A percentile compares a stretch with the other conserved stretches of the same genome.
Conservation (phyloP, 768 basidiomycete species). For the Leccinellum rugosiceps region DNA sequence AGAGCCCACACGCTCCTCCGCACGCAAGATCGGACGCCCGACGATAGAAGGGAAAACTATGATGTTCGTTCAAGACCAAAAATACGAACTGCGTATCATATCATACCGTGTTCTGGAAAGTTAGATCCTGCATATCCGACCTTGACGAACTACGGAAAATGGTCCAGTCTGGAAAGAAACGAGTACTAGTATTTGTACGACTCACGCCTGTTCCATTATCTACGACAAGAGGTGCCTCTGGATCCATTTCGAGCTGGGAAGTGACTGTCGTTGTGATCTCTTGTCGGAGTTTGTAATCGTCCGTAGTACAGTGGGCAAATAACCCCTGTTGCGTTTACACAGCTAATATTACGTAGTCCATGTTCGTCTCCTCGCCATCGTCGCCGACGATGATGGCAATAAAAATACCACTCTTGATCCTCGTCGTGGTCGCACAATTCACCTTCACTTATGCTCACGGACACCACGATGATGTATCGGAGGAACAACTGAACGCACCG, state of each 20-base stretch:
- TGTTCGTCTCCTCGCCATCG: not conserved
- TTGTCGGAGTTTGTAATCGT: too few species aligned
- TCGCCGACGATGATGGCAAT: not conserved
- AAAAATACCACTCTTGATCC: not conserved
- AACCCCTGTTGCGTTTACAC: too few species aligned
- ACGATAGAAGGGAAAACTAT: constrained; percentile 95
- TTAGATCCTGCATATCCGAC: constrained; percentile 90
- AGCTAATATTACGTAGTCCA: too few species aligned
- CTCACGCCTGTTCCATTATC: constrained; percentile 88
- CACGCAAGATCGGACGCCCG: constrained; percentile 94
- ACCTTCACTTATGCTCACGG: constrained; percentile 42
- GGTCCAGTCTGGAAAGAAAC: not conserved
- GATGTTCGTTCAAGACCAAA: not conserved
- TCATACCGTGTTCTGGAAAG: constrained; percentile 88
- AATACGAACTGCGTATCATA: not conserved
- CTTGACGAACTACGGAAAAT: constrained; percentile 75
- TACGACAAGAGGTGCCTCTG: constrained; percentile 61
- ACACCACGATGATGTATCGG: constrained; percentile 58
- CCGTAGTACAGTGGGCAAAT: too few species aligned
- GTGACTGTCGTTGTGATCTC: too few species aligned
- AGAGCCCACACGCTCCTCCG: constrained; percentile 89
- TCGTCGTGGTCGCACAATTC: not conserved
- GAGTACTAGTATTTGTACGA: constrained; percentile 1
- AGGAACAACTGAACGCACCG: constrained; percentile 61
- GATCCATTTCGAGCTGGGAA: constrained; percentile 31